Percentiles rank a stretch among this genome's conserved stretches.
Evolutionary conservation across 495 filamentous ascomycete species (phyloP).

Genomic region (Margaritispora aquatica): DNA sequence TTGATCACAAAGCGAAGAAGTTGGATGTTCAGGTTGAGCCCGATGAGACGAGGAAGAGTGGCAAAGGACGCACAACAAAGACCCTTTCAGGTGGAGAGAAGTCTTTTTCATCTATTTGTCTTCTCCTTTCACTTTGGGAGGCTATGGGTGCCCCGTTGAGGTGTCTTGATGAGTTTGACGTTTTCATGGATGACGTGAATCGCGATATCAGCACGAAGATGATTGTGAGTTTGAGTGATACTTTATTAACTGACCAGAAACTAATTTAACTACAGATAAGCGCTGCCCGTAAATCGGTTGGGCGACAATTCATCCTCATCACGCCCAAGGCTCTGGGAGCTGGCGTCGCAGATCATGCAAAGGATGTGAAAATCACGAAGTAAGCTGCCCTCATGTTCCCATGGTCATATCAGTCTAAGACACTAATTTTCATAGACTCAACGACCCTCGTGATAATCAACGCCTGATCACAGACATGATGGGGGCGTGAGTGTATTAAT

Average conservation of each 20-base stretch:
- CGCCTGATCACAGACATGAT: constrained; percentile 34
- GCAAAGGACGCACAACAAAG: constrained; percentile 71
- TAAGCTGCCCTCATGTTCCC: constrained; percentile 34
- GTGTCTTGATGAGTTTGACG: constrained; percentile 97
- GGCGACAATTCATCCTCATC: constrained; percentile 93
- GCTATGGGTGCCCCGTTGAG: constrained; percentile 94
- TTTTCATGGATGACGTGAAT: constrained; percentile 98
- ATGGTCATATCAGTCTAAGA: background rate
- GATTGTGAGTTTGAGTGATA: constrained; percentile 59
- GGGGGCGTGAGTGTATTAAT: background rate
- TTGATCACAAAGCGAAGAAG: constrained; percentile 66
- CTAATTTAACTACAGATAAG: constrained; percentile 49
- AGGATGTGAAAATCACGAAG: constrained; percentile 83
- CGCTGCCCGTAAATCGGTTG: constrained; percentile 76
- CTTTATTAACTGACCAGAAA: constrained; percentile 5
- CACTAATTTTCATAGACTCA: constrained; percentile 36
- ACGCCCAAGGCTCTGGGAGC: constrained; percentile 81
- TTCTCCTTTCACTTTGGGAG: constrained; percentile 90
- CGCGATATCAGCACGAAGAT: constrained; percentile 88
- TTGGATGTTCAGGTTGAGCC: constrained; percentile 79
- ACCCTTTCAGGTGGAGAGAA: constrained; percentile 95
- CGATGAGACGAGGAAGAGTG: constrained; percentile 62
- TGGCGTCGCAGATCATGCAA: constrained; percentile 55
- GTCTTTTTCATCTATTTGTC: constrained; percentile 92
- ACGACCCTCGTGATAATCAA: constrained; percentile 48